Percentiles rank a stretch among this genome's conserved stretches.
These are phyloP conservation scores for Pyrenophora seminiperda DNA, from an alignment of 2,329 filamentous ascomycete genomes.

Conservation along the genomic window DNA sequence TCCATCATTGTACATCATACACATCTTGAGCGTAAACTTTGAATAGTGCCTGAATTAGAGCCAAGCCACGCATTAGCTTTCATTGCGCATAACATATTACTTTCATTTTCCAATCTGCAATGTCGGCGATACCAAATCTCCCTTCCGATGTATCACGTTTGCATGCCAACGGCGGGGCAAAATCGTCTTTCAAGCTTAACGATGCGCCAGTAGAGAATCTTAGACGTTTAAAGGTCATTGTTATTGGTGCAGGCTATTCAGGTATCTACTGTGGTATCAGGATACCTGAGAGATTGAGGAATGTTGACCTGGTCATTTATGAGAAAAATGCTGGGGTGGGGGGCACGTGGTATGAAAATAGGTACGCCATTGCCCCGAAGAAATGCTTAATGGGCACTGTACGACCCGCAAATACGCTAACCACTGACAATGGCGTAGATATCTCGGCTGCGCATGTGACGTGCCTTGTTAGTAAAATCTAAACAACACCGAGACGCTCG, in stretches of 20 bases:
- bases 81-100: neutral
- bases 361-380: too few relatives aligned
- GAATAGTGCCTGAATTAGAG: conserved; percentile 14
- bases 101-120: conserved; percentile 12
- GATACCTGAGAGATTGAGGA: conserved; percentile 49
- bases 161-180: conserved; percentile 10
- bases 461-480: conserved; percentile 34
- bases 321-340: conserved; percentile 53
- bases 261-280: conserved; percentile 53
- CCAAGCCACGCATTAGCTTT: neutral
- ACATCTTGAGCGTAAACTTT: conserved; percentile 7
- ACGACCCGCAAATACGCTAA: too few relatives aligned
- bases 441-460: conserved; percentile 53
- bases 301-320: conserved; percentile 50
- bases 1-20: conserved; percentile 19
- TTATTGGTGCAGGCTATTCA: conserved; percentile 53
- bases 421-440: conserved; percentile 29
- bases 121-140: conserved; percentile 41
- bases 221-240: conserved; percentile 51
- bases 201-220: conserved; percentile 51
- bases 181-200: conserved; percentile 37
- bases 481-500: neutral
- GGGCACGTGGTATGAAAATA: conserved; percentile 49
- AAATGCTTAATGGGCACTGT: neutral
- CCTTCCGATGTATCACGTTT: conserved; percentile 26